phyloP scores from a whole-genome alignment of 768 basidiomycete genomes.

The Lactifluus rugatus region DNA sequence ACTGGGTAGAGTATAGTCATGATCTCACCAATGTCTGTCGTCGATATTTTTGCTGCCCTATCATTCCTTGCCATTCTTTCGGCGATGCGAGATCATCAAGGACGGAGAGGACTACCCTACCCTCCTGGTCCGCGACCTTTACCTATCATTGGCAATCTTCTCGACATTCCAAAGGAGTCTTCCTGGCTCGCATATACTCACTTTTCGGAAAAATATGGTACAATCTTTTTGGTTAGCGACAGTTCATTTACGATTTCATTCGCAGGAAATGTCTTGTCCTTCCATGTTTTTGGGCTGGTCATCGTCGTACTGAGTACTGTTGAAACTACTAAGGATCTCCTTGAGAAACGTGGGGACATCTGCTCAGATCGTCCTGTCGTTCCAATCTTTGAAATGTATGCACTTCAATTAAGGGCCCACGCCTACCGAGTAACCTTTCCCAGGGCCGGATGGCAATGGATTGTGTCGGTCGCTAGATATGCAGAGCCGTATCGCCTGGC shows the following conservation, averaged over 20 bases:
- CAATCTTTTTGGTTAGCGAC: not conserved
- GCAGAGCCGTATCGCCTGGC: not conserved
- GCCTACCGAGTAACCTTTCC: not conserved
- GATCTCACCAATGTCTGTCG: not conserved
- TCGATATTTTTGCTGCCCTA: not conserved
- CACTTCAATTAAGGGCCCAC: not conserved
- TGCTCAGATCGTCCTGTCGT: not conserved
- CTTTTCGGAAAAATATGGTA: not conserved
- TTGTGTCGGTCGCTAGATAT: not conserved
- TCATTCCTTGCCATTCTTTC: not conserved
- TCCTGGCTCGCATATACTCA: not conserved
- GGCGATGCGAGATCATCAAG: not conserved
- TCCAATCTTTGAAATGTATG: conserved; percentile 9
- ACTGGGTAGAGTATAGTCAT: not conserved
- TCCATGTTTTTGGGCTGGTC: conserved; percentile 35
- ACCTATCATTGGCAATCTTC: conserved; percentile 3
- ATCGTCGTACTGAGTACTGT: conserved; percentile 41
- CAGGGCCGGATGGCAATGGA: not conserved
- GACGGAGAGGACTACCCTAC: not conserved
- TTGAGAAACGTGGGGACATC: conserved; percentile 41
- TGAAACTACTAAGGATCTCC: conserved; percentile 36
- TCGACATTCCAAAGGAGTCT: conserved; percentile 1
- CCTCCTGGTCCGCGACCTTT: conserved; percentile 7
- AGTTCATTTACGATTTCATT: not conserved
- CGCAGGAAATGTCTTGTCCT: not conserved